Base-by-base conservation (phyloP, 495 filamentous ascomycete species). In the Aspergillus nidulans region DNA sequence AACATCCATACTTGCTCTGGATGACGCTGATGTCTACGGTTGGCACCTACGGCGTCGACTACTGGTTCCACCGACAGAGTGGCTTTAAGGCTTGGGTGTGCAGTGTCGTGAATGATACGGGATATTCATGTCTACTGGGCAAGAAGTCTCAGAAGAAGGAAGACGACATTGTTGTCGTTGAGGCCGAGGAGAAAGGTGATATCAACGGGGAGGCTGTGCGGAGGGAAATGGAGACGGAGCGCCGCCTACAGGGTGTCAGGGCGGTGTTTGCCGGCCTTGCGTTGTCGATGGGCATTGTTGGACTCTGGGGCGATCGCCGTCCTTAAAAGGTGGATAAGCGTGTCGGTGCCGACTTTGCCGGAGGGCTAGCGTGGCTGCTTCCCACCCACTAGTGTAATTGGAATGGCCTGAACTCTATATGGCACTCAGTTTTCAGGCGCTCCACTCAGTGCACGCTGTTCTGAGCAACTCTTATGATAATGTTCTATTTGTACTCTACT, bases 1-100 rank as follows among this genome's bases (percentile, higher is more conserved):
- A 84, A 56, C 91, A 96, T 65, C 91, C 91, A 0, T 96, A 92
- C 65, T 81, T 96, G 3, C 63, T 96, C 30, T 96, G 90, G 84
- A 86, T 87, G 25, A 77, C 78, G 13, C 62, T 86, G 0, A 57
- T 74, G 12, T 80, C 88, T 38, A 78, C 78, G 6, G 42, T 80
- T 8, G 71, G 75, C 48, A 80, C 82, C 19, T 80, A 77, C n/a
- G 68, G 77, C 8, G 75, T 80, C 0, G 85, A 85, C 58, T 71
- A 81, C 57, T 78, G 75, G 69, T 67, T 79, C 63, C 65, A 79
- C 63, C 68, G 70, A 28, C 53, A 68, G 43, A 36, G 63, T 26
- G 63, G 69, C 2, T 58, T 71, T 45, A 68, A 62, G 56, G 62
- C 61, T 48, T 72, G 68, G 64, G 23, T 58, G 9, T 49, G 55